Percentiles rank a stretch among this genome's conserved stretches.
phyloP scores from a whole-genome alignment of 345 rosid species.

The Sapria himalayana region DNA sequence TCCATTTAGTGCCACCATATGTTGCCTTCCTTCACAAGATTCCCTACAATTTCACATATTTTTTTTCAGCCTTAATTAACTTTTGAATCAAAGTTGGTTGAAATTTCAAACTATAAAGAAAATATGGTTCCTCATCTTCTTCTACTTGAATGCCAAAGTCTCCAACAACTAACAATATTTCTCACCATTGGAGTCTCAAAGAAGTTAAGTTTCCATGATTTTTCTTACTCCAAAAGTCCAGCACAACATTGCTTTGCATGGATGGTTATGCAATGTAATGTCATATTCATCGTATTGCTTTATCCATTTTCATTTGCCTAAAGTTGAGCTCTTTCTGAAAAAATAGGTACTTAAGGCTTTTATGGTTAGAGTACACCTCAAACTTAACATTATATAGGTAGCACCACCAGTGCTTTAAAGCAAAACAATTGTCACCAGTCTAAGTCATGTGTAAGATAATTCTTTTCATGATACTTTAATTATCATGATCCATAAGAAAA shows the following conservation, averaged over 20 bases:
- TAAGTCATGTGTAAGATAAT: too few relatives aligned
- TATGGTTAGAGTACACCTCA: neutral
- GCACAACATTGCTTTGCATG: neutral
- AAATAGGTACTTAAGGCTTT: neutral
- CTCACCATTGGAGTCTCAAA: neutral
- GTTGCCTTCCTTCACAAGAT: neutral
- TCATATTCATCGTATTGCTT: neutral
- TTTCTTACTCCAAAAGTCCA: neutral
- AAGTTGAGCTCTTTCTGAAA: neutral
- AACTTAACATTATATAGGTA: too few relatives aligned
- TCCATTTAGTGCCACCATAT: too few relatives aligned
- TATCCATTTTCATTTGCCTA: neutral
- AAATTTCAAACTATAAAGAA: neutral
- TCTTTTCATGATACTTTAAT: too few relatives aligned
- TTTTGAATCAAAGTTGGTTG: neutral
- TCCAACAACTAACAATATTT: neutral
- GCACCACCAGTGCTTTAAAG: too few relatives aligned
- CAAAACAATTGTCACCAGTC: too few relatives aligned
- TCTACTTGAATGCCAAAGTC: neutral
- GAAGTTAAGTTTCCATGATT: neutral
- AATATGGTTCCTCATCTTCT: neutral
- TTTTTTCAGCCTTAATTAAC: neutral
- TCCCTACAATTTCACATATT: neutral
- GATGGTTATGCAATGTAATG: neutral
- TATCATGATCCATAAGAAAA: too few relatives aligned